These are phyloP conservation scores for Calonectria honghensis DNA, from an alignment of 2,329 filamentous ascomycete species.

Conservation along the genomic window DNA sequence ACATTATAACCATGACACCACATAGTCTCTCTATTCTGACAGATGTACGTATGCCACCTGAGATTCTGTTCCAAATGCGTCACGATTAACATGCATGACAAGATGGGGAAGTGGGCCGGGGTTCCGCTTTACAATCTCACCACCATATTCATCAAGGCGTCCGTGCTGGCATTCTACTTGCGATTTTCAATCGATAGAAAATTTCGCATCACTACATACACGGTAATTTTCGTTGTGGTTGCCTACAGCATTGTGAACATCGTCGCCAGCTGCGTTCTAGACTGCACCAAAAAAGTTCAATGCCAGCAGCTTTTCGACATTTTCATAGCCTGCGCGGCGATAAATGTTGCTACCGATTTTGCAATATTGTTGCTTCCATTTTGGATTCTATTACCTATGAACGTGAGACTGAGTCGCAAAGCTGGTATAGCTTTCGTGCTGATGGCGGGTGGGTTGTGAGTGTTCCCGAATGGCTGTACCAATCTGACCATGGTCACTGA, in stretches of 20 bases:
- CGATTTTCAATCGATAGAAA: neutral
- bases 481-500: neutral
- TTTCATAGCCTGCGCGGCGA: neutral
- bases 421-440: neutral
- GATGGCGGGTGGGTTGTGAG: conserved; percentile 15
- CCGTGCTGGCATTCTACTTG: conserved; percentile 7
- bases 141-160: neutral
- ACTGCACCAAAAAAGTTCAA: conserved; percentile 1
- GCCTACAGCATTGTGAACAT: conserved; percentile 13
- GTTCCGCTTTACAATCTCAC: conserved; percentile 5
- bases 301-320: conserved; percentile 3
- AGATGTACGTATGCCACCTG: neutral
- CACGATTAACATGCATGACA: neutral
- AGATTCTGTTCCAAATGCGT: no score
- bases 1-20: conserved; percentile 1
- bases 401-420: neutral
- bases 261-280: neutral
- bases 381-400: conserved; percentile 5
- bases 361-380: conserved; percentile 13
- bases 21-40: neutral
- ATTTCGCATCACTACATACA: neutral
- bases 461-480: neutral
- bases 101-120: conserved; percentile 9
- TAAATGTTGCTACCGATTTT: conserved; percentile 3
- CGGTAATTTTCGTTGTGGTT: conserved; percentile 2